phyloP scores from a whole-genome alignment of 495 filamentous ascomycete genomes.

The Aspergillus carlsbadensis region DNA sequence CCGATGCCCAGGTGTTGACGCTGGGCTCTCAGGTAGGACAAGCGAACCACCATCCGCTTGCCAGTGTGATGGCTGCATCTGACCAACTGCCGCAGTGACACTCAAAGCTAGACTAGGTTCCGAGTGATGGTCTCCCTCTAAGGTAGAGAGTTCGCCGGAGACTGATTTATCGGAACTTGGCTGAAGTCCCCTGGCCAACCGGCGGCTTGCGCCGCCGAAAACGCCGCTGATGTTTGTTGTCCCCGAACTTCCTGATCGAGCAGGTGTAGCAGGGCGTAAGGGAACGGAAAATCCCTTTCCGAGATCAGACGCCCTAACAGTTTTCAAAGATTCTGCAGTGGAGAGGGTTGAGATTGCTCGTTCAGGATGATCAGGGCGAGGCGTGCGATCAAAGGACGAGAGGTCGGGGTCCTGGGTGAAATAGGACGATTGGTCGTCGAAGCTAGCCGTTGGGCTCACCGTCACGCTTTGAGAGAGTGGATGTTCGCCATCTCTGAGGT shows the following conservation, averaged over 20 bases:
- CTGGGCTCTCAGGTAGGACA: slow-evolving; percentile 14
- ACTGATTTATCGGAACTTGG: slow-evolving; percentile 49
- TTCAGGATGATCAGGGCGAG: slow-evolving; percentile 45
- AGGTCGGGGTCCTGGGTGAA: slow-evolving; percentile 37
- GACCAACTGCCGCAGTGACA: slow-evolving; percentile 61
- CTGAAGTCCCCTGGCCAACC: slow-evolving; percentile 48
- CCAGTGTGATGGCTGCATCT: slow-evolving; percentile 50
- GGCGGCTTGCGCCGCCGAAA: slow-evolving; percentile 54
- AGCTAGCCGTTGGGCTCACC: slow-evolving; percentile 60
- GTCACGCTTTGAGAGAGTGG: slow-evolving; percentile 81
- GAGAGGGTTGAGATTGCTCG: slow-evolving; percentile 59
- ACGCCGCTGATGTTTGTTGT: slow-evolving; percentile 53
- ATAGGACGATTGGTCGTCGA: slow-evolving; percentile 40
- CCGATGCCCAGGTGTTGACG: slow-evolving; percentile 27
- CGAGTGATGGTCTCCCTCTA: slow-evolving; percentile 60
- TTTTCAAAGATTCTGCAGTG: slow-evolving; percentile 60
- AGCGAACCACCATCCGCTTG: slow-evolving; percentile 36
- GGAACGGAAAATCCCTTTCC: slow-evolving; percentile 26
- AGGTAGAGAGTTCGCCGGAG: slow-evolving; percentile 56
- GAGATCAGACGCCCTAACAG: slow-evolving; percentile 50
- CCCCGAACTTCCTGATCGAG: slow-evolving; percentile 48
- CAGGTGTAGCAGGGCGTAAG: slow-evolving; percentile 42
- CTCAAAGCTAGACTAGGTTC: slow-evolving; percentile 63
- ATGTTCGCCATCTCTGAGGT: slow-evolving; percentile 60
- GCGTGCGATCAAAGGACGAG: slow-evolving; percentile 38